Evolutionary conservation across 2,329 filamentous ascomycete genomes (phyloP).

Genomic region (Lachnellula hyalina): DNA sequence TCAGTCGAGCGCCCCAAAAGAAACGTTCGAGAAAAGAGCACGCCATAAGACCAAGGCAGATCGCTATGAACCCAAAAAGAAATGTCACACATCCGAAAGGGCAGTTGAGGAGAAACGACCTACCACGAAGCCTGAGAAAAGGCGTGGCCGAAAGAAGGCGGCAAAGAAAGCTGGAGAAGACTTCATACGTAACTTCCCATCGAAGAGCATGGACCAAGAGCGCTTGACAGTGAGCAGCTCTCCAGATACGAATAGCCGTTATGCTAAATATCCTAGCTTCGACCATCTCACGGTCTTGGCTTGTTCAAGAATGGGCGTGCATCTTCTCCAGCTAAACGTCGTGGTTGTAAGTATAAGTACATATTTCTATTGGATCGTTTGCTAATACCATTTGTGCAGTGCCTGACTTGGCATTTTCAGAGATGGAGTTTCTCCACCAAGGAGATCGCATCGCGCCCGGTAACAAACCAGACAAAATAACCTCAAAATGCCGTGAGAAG

Average conservation of each 20-base stretch:
- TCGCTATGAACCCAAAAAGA: slow-evolving; percentile 46
- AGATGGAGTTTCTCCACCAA: slow-evolving; percentile 42
- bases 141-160: slow-evolving; percentile 20
- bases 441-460: slow-evolving; percentile 17
- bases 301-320: slow-evolving; percentile 42
- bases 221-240: slow-evolving; percentile 44
- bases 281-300: slow-evolving; percentile 35
- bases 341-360: slow-evolving; percentile 33
- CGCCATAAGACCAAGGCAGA: slow-evolving; percentile 52
- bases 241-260: not conserved
- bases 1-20: slow-evolving; percentile 4
- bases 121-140: slow-evolving; percentile 22
- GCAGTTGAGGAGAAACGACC: slow-evolving; percentile 5
- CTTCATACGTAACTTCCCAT: slow-evolving; percentile 51
- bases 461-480: slow-evolving; percentile 27
- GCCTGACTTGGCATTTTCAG: slow-evolving; percentile 47
- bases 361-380: not conserved
- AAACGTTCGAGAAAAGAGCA: slow-evolving; percentile 39
- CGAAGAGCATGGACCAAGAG: slow-evolving; percentile 46
- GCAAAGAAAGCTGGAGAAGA: slow-evolving; percentile 33
- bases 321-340: slow-evolving; percentile 31
- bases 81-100: slow-evolving; percentile 23
- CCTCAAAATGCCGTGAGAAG: slow-evolving; percentile 22
- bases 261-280: slow-evolving; percentile 30
- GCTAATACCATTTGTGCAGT: slow-evolving; percentile 34